Conservation (phyloP, 2,329 filamentous ascomycete genomes). For the Paracoccidioides lutzii region DNA sequence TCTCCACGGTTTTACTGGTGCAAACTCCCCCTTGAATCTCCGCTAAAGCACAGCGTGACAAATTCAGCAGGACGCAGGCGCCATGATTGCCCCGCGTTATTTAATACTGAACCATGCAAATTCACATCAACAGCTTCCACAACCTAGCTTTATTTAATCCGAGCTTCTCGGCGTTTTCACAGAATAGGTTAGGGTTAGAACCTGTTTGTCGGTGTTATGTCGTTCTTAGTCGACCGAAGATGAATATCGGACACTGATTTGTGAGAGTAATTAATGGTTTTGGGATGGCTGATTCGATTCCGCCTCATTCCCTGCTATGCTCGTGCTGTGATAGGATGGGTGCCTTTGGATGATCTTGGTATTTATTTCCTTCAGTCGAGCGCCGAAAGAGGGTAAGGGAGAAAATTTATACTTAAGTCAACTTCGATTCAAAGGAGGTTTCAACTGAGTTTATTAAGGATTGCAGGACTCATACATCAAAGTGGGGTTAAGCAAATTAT, state of each 20-base stretch:
- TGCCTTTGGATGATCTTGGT: background rate
- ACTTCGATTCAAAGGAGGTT: background rate
- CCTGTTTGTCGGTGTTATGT: background rate
- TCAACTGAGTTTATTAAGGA: background rate
- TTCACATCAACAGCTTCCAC: background rate
- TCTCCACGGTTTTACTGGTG: background rate
- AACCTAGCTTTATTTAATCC: background rate
- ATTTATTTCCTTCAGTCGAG: background rate
- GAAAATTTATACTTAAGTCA: background rate
- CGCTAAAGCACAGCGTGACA: background rate
- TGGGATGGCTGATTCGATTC: background rate
- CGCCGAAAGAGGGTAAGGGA: background rate
- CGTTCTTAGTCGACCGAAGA: background rate
- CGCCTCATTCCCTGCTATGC: background rate
- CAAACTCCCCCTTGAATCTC: background rate
- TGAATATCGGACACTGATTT: background rate
- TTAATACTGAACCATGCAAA: background rate
- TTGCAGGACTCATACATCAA: background rate
- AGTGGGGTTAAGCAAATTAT: background rate
- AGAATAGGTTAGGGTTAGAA: background rate
- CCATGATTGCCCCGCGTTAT: background rate
- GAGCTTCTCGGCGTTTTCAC: background rate
- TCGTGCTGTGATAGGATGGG: background rate
- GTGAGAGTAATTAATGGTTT: background rate
- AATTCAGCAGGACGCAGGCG: background rate